Evolutionary conservation across 306 rosid species (phyloP).

Genomic region (Corylus avellana): DNA sequence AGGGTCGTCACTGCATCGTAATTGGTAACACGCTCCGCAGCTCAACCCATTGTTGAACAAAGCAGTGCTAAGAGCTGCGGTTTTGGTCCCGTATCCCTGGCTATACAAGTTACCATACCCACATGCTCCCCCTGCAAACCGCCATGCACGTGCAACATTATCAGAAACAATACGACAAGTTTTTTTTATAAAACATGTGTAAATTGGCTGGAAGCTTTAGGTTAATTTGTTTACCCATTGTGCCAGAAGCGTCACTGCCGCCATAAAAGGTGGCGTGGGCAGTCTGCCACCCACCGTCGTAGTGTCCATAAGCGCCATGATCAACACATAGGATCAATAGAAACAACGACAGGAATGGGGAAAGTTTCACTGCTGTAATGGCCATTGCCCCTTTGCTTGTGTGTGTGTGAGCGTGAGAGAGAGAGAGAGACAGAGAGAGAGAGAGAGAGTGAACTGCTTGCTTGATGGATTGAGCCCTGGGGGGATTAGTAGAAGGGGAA

Average conservation of each 20-base stretch:
- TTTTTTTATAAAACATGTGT: too few relatives aligned
- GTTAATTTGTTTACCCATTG: slow-evolving; percentile 29
- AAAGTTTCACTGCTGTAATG: neutral
- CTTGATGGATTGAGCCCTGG: neutral
- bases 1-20: slow-evolving; percentile 39
- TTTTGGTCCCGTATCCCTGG: slow-evolving; percentile 43
- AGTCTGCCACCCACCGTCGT: slow-evolving; percentile 30
- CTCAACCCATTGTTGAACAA: slow-evolving; percentile 37
- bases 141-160: too few relatives aligned
- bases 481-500: neutral
- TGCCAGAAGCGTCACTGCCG: slow-evolving; percentile 45
- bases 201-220: too few relatives aligned
- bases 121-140: slow-evolving; percentile 43
- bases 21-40: slow-evolving; percentile 41
- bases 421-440: neutral
- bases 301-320: neutral
- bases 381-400: slow-evolving; percentile 10
- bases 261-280: slow-evolving; percentile 51
- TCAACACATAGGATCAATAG: neutral
- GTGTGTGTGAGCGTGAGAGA: neutral
- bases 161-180: too few relatives aligned
- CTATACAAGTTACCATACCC: slow-evolving; percentile 47
- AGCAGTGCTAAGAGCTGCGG: slow-evolving; percentile 46
- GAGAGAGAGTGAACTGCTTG: neutral
- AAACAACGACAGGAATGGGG: neutral